Conservation (phyloP, 768 basidiomycete species). For the Hypholoma sublateritium region DNA sequence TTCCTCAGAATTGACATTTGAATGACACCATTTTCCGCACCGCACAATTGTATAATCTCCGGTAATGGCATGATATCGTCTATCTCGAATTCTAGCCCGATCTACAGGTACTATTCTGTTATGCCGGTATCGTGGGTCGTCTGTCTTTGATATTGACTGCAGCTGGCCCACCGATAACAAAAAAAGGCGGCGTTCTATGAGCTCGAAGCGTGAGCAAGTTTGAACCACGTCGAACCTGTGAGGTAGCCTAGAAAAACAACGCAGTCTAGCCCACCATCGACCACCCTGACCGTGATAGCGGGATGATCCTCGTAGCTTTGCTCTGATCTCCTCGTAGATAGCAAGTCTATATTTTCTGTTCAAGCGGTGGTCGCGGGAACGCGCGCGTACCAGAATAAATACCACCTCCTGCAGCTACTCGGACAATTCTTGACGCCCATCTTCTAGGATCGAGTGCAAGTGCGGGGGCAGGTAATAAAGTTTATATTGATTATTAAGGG, state of each 20-base stretch:
- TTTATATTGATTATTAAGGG: neutral
- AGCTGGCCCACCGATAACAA: neutral
- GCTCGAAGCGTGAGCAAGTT: neutral
- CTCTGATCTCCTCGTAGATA: neutral
- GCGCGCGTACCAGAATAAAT: neutral
- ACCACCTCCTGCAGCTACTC: neutral
- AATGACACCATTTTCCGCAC: neutral
- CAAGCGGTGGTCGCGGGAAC: conserved; percentile 5
- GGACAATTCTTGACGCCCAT: neutral
- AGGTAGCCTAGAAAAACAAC: neutral
- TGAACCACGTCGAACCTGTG: neutral
- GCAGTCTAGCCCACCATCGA: neutral
- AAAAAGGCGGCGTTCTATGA: neutral
- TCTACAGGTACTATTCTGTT: neutral
- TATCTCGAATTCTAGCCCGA: neutral
- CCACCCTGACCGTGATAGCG: neutral
- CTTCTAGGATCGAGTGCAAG: neutral
- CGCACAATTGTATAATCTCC: neutral
- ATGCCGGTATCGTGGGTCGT: neutral
- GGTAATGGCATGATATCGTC: neutral
- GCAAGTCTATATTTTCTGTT: neutral
- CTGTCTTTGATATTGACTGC: neutral
- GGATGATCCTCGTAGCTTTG: neutral
- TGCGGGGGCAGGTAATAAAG: neutral
- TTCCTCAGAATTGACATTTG: neutral